phyloP scores from a whole-genome alignment of 768 basidiomycete genomes.

The Infundibulicybe gibba region DNA sequence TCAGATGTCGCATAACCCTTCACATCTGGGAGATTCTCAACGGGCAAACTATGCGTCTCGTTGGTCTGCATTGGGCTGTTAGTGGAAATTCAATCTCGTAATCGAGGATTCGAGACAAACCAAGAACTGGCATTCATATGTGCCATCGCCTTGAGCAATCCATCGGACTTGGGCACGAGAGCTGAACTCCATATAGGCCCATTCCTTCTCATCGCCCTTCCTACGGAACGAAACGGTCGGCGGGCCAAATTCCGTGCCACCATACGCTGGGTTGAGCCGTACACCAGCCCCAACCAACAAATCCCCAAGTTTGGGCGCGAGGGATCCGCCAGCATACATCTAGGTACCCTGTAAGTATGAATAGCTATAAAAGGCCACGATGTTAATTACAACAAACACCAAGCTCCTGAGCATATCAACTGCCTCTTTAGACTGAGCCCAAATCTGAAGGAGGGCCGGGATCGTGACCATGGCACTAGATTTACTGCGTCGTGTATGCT shows the following conservation, averaged over 20 bases:
- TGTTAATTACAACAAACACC: no score
- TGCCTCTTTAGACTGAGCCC: conserved; percentile 11
- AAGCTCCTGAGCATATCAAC: conserved; percentile 19
- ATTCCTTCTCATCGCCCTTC: conserved; percentile 15
- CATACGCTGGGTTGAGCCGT: conserved; percentile 17
- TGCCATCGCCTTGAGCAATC: no score
- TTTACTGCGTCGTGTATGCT: conserved; percentile 14
- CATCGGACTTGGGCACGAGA: no score
- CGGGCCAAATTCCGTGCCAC: conserved; percentile 26
- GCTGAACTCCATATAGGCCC: no score
- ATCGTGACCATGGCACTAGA: conserved; percentile 16
- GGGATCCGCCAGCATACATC: conserved; percentile 25
- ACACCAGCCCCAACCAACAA: conserved; percentile 23
- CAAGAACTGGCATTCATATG: no score
- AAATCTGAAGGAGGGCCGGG: no score
- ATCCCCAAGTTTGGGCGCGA: conserved; percentile 27
- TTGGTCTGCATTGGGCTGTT: no score
- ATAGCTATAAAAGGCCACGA: conserved; percentile 12
- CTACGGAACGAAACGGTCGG: conserved; percentile 7
- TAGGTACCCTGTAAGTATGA: conserved; percentile 7
- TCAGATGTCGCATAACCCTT: no score
- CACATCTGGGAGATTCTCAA: no score
- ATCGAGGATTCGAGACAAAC: no score
- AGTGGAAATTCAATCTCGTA: no score
- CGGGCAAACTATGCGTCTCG: no score